These are phyloP conservation scores for Eucalyptus grandis DNA, from an alignment of 345 rosid genomes.

Conservation along the genomic window DNA sequence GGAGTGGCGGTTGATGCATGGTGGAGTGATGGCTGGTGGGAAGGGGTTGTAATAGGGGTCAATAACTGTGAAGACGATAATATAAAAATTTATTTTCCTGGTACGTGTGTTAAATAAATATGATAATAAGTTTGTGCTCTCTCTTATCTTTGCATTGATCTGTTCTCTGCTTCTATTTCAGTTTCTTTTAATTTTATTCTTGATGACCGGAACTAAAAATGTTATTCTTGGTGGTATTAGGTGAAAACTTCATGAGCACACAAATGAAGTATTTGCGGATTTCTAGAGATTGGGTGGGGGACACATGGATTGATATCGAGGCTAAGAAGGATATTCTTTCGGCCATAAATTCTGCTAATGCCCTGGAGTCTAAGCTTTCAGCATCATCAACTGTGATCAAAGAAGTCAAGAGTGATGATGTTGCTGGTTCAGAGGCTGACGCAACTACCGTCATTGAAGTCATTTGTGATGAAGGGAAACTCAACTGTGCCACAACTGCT, in stretches of 20 bases:
- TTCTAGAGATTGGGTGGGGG: slow-evolving; percentile 79
- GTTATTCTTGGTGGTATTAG: slow-evolving; percentile 14
- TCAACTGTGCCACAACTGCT: slow-evolving; percentile 5
- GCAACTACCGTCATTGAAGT: slow-evolving; percentile 6
- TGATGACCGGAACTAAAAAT: background rate
- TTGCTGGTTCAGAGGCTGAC: background rate
- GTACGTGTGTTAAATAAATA: slow-evolving; percentile 18
- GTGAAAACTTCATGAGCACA: slow-evolving; percentile 52
- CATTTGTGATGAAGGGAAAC: slow-evolving; percentile 23
- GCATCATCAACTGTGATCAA: slow-evolving; percentile 22
- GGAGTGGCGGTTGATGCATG: slow-evolving; percentile 92
- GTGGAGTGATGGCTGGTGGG: slow-evolving; percentile 99
- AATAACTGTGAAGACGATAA: slow-evolving; percentile 18
- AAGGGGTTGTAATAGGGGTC: slow-evolving; percentile 59
- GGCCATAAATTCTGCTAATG: slow-evolving; percentile 20
- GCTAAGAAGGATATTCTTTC: slow-evolving; percentile 51
- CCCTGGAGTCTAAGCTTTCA: slow-evolving; percentile 34
- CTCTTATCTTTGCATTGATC: background rate
- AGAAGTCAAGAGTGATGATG: slow-evolving; percentile 19
- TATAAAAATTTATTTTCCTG: slow-evolving; percentile 64
- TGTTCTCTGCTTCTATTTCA: background rate
- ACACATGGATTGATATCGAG: slow-evolving; percentile 62
- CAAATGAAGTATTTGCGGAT: slow-evolving; percentile 48
- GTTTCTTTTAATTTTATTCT: background rate
- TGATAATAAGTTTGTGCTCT: background rate